These are phyloP conservation scores for Eucalyptus pauciflora DNA, from an alignment of 345 rosid genomes.

Conservation along the genomic window DNA sequence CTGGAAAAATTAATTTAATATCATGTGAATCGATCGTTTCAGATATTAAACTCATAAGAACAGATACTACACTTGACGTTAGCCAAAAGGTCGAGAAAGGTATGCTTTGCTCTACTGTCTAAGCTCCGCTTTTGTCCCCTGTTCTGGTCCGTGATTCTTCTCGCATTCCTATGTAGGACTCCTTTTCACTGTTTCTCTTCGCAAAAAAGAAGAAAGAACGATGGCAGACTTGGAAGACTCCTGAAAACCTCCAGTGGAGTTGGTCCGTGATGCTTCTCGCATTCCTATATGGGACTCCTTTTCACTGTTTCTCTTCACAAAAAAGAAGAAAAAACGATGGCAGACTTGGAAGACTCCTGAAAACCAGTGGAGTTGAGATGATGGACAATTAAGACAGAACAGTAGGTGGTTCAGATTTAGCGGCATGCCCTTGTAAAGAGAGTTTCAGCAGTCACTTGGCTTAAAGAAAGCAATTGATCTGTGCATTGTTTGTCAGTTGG, in stretches of 20 bases:
- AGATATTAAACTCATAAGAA: slow-evolving; percentile 53
- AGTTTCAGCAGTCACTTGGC: neutral
- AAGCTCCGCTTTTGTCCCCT: neutral
- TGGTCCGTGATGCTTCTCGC: neutral
- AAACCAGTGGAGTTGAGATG: neutral
- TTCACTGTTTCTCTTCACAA: neutral
- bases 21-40: slow-evolving; percentile 29
- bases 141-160: neutral
- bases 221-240: neutral
- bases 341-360: neutral
- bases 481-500: neutral
- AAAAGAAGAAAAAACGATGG: neutral
- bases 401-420: neutral
- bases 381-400: neutral
- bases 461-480: neutral
- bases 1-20: slow-evolving; percentile 15
- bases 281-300: neutral
- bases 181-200: neutral
- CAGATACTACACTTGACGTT: slow-evolving; percentile 53
- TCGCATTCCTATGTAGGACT: neutral
- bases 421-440: neutral
- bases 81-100: slow-evolving; percentile 56
- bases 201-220: neutral
- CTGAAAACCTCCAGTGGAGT: neutral
- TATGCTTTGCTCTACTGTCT: neutral